These are phyloP conservation scores for Cyclotella baltica DNA, from an alignment of 108 stramenopile species.

Conservation along the genomic window DNA sequence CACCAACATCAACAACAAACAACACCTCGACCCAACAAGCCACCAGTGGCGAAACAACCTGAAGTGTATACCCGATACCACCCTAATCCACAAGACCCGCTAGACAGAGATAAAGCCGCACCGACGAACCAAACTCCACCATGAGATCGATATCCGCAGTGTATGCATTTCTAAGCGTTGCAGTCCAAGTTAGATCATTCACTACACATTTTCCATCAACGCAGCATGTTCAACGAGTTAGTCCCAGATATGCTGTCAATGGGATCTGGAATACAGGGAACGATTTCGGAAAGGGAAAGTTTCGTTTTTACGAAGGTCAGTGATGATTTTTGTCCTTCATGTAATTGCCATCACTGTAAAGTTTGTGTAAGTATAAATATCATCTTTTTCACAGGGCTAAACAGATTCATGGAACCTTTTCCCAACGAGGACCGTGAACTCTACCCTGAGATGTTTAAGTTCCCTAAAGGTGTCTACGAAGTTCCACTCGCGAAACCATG, in stretches of 20 bases:
- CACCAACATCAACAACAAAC: too few relatives aligned
- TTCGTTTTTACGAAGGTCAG: constrained; percentile 66
- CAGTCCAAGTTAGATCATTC: background rate
- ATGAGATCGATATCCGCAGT: background rate
- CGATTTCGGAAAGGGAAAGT: constrained; percentile 76
- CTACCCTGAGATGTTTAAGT: constrained; percentile 79
- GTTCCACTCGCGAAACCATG: constrained; percentile 73
- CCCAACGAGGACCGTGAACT: constrained; percentile 76
- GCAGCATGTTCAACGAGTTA: background rate
- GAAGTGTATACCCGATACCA: too few relatives aligned
- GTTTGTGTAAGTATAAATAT: background rate
- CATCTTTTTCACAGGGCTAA: constrained; percentile 40
- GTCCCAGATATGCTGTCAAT: constrained; percentile 24
- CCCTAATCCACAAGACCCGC: too few relatives aligned
- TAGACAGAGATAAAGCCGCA: too few relatives aligned
- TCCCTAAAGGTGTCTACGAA: constrained; percentile 86
- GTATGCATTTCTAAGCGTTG: background rate
- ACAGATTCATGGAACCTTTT: constrained; percentile 77
- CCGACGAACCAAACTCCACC: too few relatives aligned
- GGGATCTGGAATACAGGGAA: constrained; percentile 74
- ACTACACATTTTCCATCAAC: background rate
- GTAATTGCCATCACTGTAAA: too few relatives aligned
- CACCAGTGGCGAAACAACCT: too few relatives aligned
- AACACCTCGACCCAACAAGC: too few relatives aligned
- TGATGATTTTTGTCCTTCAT: background rate